Conservation (phyloP, 257 asterid genomes). For the Mitragyna speciosa region DNA sequence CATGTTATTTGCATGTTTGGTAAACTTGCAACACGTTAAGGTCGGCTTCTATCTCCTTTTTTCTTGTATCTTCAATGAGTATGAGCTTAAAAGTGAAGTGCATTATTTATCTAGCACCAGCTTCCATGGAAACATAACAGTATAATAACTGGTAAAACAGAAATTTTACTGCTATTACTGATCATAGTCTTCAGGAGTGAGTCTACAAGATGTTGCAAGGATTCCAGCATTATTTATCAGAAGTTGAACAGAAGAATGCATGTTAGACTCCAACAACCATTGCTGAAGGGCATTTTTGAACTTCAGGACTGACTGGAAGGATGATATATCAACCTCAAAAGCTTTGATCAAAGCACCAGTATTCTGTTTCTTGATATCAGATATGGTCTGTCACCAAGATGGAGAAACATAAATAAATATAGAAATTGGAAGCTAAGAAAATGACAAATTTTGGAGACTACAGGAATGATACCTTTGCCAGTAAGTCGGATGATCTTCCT, state of each 20-base stretch:
- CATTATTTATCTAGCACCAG: not conserved
- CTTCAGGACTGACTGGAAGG: slow-evolving; percentile 66
- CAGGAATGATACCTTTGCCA: slow-evolving; percentile 51
- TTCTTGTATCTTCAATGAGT: not conserved
- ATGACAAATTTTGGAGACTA: not conserved
- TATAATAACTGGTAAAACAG: slow-evolving; percentile 4
- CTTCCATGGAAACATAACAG: not conserved
- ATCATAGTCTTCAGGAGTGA: slow-evolving; percentile 69
- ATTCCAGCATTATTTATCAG: slow-evolving; percentile 92
- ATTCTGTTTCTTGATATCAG: slow-evolving; percentile 50
- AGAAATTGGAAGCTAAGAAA: not conserved
- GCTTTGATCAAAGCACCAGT: slow-evolving; percentile 57
- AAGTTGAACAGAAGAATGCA: slow-evolving; percentile 77
- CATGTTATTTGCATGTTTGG: not conserved
- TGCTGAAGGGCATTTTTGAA: slow-evolving; percentile 67
- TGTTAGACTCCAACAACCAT: slow-evolving; percentile 68
- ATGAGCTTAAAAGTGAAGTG: not conserved
- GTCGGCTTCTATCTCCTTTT: not conserved
- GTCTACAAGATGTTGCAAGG: slow-evolving; percentile 68
- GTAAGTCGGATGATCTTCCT: slow-evolving; percentile 64
- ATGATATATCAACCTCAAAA: slow-evolving; percentile 64
- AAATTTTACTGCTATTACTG: slow-evolving; percentile 42
- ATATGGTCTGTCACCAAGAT: slow-evolving; percentile 43
- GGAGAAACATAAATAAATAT: slow-evolving; percentile 6
- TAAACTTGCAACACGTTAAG: not conserved